Evolutionary conservation across 305 asterid species (phyloP), one percentile per base, ranked within the genome.

Genomic region (Plantago rigida): DNA sequence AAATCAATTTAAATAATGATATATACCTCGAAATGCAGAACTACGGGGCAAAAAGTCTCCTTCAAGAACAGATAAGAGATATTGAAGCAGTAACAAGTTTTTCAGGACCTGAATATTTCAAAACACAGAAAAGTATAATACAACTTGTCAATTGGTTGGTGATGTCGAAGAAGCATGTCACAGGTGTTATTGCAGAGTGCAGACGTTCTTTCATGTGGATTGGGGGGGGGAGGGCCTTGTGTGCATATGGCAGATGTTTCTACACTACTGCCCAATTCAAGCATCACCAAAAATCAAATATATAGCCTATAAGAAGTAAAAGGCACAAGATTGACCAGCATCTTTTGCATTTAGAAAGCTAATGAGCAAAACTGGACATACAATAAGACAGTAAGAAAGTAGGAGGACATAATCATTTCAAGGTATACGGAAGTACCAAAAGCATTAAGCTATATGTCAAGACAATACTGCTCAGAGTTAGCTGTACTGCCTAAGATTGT

Each of bases 21-120:
- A 41, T 14, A 53, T 81, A 87, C 98, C 96, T 74, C 63, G 78
- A 71, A 71, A 87, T 52, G 79, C 69, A 26, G 53, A 56, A 71
- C 70, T 76, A 44, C 94, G 94, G 64, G 94, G 94, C 68, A 39
- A 24, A 64, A 82, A 76, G 71, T 86, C 98, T 57, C 78, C 82
- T 74, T 91, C 94, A 63, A 91, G 85, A 73, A 79, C 84, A 77
- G 67, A 69, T 68, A 82, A 73, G 61, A 91, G 94, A 76, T 91
- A 87, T 65, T 84, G 95, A 70, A 91, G 82, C 70, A 91, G 83
- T 53, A 85, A 60, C 86, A 84, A 77, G 71, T 77, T 83, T 77
- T 82, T 84, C 70, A 87, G 73, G 67, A 66, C 73, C 98, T 87
- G 92, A 79, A 22, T 3, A 19, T 48, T 63, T 14, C 17, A 29